These are phyloP conservation scores for Candida albicans DNA, from an alignment of 1,139 yeast genomes.

Conservation along the genomic window DNA sequence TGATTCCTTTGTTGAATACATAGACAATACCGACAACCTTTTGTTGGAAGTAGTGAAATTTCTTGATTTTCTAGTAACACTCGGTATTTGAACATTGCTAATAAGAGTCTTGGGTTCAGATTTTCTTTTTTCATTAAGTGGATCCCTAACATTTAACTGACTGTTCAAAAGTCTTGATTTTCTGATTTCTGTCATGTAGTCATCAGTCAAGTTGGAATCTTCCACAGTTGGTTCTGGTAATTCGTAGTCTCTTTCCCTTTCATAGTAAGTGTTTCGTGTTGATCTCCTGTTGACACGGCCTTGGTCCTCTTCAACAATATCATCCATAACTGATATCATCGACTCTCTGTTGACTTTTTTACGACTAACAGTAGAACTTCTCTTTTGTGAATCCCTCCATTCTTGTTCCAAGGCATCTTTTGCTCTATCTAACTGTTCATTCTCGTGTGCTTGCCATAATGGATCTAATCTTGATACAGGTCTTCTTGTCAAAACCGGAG, in stretches of 20 bases:
- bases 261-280: slow-evolving; percentile 24
- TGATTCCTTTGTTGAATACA: slow-evolving; percentile 68
- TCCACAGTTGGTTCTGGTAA: slow-evolving; percentile 43
- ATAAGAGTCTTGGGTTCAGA: slow-evolving; percentile 38
- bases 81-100: slow-evolving; percentile 66
- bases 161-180: slow-evolving; percentile 46
- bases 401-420: slow-evolving; percentile 44
- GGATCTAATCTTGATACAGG: slow-evolving; percentile 78
- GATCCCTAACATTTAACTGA: slow-evolving; percentile 37
- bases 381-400: slow-evolving; percentile 22
- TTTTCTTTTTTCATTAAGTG: slow-evolving; percentile 19
- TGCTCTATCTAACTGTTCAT: slow-evolving; percentile 48
- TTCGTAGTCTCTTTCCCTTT: slow-evolving; percentile 24
- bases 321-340: slow-evolving; percentile 37
- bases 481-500: slow-evolving; percentile 48
- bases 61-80: slow-evolving; percentile 67
- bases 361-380: slow-evolving; percentile 11
- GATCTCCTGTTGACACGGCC: slow-evolving; percentile 14
- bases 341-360: slow-evolving; percentile 38
- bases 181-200: slow-evolving; percentile 45
- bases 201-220: slow-evolving; percentile 42
- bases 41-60: slow-evolving; percentile 62
- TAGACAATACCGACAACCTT: slow-evolving; percentile 66
- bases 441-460: slow-evolving; percentile 48
- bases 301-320: slow-evolving; percentile 13